A percentile compares a stretch with the other conserved stretches of the same genome.
These are phyloP conservation scores for Xylaria venustula DNA, from an alignment of 495 filamentous ascomycete genomes.

Conservation along the genomic window DNA sequence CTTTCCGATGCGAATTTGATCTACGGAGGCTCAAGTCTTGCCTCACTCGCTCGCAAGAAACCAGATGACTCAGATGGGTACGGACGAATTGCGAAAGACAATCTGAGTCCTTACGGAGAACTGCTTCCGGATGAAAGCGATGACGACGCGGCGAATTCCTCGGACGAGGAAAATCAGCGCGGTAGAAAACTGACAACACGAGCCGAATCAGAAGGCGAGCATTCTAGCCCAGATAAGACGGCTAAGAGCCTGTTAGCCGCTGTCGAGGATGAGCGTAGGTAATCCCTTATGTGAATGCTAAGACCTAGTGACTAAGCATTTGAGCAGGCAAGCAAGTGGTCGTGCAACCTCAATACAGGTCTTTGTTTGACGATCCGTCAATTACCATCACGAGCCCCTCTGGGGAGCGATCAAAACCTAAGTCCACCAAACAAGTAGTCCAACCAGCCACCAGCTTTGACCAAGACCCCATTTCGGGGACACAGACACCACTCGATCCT, in stretches of 20 bases:
- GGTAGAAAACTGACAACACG: slow-evolving; percentile 47
- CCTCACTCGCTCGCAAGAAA: slow-evolving; percentile 49
- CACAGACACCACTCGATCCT: slow-evolving; percentile 76
- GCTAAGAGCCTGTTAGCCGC: slow-evolving; percentile 62
- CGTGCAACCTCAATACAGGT: slow-evolving; percentile 43
- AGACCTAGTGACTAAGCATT: slow-evolving; percentile 16
- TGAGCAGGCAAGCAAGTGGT: slow-evolving; percentile 40
- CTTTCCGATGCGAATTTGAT: slow-evolving; percentile 65
- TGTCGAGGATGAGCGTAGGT: slow-evolving; percentile 77
- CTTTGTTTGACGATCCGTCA: slow-evolving; percentile 61
- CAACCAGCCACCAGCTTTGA: slow-evolving; percentile 85
- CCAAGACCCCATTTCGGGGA: slow-evolving; percentile 57
- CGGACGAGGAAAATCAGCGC: slow-evolving; percentile 50
- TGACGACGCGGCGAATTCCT: slow-evolving; percentile 46
- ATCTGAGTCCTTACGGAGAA: slow-evolving; percentile 60
- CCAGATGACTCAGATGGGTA: slow-evolving; percentile 42
- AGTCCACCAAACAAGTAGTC: slow-evolving; percentile 62
- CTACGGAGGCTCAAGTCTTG: slow-evolving; percentile 53
- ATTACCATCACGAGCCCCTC: slow-evolving; percentile 63
- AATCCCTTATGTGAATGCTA: background rate
- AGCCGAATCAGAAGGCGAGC: slow-evolving; percentile 32
- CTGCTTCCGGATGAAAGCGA: slow-evolving; percentile 54
- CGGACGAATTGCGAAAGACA: slow-evolving; percentile 71
- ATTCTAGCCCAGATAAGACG: slow-evolving; percentile 30
- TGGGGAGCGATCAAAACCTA: slow-evolving; percentile 51